These are phyloP conservation scores for Prunus yedoensis DNA, from an alignment of 331 rosid genomes.

Conservation along the genomic window DNA sequence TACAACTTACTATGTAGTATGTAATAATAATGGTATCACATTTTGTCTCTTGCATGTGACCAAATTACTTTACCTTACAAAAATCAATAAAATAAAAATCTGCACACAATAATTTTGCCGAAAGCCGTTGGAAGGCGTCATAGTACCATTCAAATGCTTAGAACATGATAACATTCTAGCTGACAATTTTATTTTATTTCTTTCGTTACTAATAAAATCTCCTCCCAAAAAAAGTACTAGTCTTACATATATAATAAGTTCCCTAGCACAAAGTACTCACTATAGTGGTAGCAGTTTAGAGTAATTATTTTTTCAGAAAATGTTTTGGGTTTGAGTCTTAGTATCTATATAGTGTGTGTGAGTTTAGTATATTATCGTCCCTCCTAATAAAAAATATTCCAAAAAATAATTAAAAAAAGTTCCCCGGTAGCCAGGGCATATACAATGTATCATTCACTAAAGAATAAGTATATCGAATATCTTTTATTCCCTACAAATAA, in stretches of 20 bases:
- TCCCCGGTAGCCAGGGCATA: too few relatives aligned
- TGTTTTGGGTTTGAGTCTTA: too few relatives aligned
- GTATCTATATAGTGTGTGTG: too few relatives aligned
- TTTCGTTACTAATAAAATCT: neutral
- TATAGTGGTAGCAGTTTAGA: too few relatives aligned
- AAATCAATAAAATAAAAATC: neutral
- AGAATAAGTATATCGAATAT: neutral
- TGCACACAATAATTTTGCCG: neutral
- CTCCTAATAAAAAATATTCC: too few relatives aligned
- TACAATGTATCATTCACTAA: too few relatives aligned
- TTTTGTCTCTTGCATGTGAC: neutral
- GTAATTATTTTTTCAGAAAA: too few relatives aligned
- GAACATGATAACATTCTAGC: neutral
- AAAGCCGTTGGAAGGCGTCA: neutral
- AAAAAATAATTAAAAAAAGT: neutral
- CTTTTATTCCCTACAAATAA: neutral
- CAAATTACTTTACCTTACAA: neutral
- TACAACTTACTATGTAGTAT: neutral
- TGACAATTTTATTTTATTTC: neutral
- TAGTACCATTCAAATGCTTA: neutral
- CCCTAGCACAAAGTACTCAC: too few relatives aligned
- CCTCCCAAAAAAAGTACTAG: neutral
- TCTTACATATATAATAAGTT: neutral
- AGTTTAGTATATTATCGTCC: too few relatives aligned
- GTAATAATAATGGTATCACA: neutral